Conservation (phyloP, 345 rosid species). For the Eucalyptus leucophloia region DNA sequence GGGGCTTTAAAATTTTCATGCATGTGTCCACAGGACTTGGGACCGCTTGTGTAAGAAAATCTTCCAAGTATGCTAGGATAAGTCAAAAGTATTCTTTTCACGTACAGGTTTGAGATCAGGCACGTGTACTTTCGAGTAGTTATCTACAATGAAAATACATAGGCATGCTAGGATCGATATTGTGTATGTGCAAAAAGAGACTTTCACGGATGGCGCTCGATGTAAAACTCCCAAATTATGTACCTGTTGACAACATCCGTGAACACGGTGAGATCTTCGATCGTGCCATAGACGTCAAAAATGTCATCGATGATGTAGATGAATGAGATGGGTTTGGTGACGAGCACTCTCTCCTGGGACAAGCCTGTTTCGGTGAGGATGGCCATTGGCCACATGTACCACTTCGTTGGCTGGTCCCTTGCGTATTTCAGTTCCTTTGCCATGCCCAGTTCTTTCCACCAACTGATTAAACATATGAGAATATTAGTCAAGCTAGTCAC, state of each 20-base stretch:
- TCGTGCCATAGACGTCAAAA: background rate
- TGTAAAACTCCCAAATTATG: background rate
- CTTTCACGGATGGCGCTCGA: background rate
- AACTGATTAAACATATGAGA: background rate
- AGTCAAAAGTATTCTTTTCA: background rate
- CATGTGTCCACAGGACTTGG: background rate
- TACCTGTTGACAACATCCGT: background rate
- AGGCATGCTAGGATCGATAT: background rate
- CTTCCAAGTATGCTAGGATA: background rate
- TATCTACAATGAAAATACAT: background rate
- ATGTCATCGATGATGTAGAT: background rate
- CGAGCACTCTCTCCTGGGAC: background rate
- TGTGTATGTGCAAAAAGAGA: background rate
- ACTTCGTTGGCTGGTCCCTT: background rate
- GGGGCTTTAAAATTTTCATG: background rate
- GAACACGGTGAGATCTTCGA: background rate
- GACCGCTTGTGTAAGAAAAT: background rate
- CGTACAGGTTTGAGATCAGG: background rate
- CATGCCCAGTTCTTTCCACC: slow-evolving; percentile 1
- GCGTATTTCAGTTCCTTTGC: background rate
- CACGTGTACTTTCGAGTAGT: background rate
- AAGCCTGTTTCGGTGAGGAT: background rate
- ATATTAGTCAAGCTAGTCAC: background rate
- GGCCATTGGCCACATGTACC: slow-evolving; percentile 5
- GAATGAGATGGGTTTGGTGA: background rate